Evolutionary conservation across 2,329 filamentous ascomycete species (phyloP).

Genomic region (Paracoccidioides lutzii): DNA sequence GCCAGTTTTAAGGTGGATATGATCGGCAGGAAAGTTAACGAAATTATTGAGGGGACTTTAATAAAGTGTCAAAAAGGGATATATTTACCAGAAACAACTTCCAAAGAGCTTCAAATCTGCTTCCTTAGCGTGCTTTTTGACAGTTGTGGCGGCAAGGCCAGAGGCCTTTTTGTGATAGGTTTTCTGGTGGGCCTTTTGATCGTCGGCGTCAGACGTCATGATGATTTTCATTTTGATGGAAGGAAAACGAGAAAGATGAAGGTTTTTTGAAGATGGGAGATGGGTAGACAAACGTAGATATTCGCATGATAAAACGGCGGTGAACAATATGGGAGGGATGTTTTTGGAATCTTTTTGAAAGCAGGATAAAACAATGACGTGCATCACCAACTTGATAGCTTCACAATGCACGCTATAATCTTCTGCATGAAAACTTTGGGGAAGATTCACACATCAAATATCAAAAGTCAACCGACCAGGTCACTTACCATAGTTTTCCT

Average conservation of each 20-base stretch:
- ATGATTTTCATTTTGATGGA: conserved; percentile 9
- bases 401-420: too few relatives aligned
- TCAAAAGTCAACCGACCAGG: conserved; percentile 12
- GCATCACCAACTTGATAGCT: not conserved
- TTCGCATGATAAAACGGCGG: too few relatives aligned
- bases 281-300: too few relatives aligned
- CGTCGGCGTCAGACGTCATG: conserved; percentile 35
- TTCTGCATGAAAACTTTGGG: too few relatives aligned
- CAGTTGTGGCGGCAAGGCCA: conserved; percentile 56
- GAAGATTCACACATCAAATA: not conserved
- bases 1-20: too few relatives aligned
- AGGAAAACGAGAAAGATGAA: conserved; percentile 6
- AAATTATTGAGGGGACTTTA: not conserved
- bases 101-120: conserved; percentile 64
- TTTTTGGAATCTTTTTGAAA: not conserved
- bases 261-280: not conserved
- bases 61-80: not conserved
- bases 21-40: not conserved
- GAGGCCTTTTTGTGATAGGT: conserved; percentile 59
- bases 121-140: conserved; percentile 56
- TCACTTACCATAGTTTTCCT: conserved; percentile 45
- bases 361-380: not conserved
- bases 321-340: too few relatives aligned
- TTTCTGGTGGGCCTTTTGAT: conserved; percentile 44
- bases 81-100: conserved; percentile 62